Evolutionary conservation across 2,329 filamentous ascomycete genomes (phyloP).

Genomic region (Aspergillus ochraceus): DNA sequence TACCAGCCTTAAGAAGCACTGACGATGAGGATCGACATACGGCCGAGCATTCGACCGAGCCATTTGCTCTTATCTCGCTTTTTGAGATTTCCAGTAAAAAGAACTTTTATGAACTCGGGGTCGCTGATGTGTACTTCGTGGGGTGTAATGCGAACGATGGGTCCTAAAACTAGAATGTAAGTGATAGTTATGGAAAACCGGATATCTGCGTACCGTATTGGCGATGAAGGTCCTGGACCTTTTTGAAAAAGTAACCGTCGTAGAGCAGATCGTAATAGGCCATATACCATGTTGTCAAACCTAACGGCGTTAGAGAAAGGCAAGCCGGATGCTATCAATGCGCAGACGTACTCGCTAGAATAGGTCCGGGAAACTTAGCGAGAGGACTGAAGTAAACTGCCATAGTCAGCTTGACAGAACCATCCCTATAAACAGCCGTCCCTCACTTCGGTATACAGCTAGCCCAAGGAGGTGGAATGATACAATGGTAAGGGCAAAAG

Average conservation of each 20-base stretch:
- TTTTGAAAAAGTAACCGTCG: not conserved
- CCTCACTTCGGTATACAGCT: not conserved
- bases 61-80: not conserved
- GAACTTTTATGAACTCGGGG: not conserved
- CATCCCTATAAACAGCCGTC: not conserved
- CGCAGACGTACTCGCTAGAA: not conserved
- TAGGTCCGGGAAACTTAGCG: not conserved
- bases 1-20: not conserved
- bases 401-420: not conserved
- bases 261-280: not conserved
- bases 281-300: not conserved
- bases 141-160: not conserved
- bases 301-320: not conserved
- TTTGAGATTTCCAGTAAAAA: not conserved
- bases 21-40: not conserved
- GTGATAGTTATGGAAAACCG: not conserved
- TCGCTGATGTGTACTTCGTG: not conserved
- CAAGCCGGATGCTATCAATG: not conserved
- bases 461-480: not conserved
- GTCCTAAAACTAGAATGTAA: not conserved
- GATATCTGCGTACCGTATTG: not conserved
- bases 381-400: not conserved
- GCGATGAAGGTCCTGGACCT: not conserved
- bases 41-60: not conserved
- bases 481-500: not conserved